These are phyloP conservation scores for Clitocybe nebularis DNA, from an alignment of 1,284 basidiomycete species.

Conservation along the genomic window DNA sequence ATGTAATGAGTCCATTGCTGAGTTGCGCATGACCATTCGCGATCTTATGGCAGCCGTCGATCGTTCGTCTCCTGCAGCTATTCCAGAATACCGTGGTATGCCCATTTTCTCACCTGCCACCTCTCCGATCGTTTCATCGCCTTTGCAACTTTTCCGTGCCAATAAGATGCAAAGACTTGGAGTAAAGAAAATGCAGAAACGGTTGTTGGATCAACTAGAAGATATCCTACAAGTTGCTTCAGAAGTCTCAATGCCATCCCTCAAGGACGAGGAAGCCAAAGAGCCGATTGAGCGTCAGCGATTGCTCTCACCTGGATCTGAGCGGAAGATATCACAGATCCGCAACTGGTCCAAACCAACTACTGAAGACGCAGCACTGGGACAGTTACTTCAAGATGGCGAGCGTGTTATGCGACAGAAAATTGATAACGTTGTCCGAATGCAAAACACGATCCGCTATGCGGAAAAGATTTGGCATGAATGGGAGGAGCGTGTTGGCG, in stretches of 20 bases:
- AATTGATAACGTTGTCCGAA: slow-evolving; percentile 90
- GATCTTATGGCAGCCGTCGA: slow-evolving; percentile 68
- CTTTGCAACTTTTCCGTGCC: slow-evolving; percentile 67
- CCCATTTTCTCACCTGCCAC: slow-evolving; percentile 71
- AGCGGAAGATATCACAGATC: slow-evolving; percentile 78
- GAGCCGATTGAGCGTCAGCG: slow-evolving; percentile 92
- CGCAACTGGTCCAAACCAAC: slow-evolving; percentile 81
- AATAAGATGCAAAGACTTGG: slow-evolving; percentile 76
- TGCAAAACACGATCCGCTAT: slow-evolving; percentile 98
- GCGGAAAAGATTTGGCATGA: slow-evolving; percentile 96
- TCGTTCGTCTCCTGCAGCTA: slow-evolving; percentile 53
- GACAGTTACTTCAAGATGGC: slow-evolving; percentile 80
- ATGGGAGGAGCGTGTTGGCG: slow-evolving; percentile 89
- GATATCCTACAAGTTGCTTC: slow-evolving; percentile 78
- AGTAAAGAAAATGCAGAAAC: slow-evolving; percentile 78
- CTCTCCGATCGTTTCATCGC: slow-evolving; percentile 64
- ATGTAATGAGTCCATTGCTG: slow-evolving; percentile 89
- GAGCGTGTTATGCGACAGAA: slow-evolving; percentile 90
- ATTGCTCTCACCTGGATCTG: slow-evolving; percentile 82
- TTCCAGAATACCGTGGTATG: slow-evolving; percentile 86
- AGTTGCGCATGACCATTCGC: slow-evolving; percentile 80
- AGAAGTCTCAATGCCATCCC: slow-evolving; percentile 84
- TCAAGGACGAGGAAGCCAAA: slow-evolving; percentile 87
- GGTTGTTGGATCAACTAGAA: slow-evolving; percentile 80
- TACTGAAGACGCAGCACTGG: slow-evolving; percentile 83